Evolutionary conservation across 305 asterid species (phyloP), one percentile per base, ranked within the genome.

Genomic region (Fraxinus xanthoxyloides): DNA sequence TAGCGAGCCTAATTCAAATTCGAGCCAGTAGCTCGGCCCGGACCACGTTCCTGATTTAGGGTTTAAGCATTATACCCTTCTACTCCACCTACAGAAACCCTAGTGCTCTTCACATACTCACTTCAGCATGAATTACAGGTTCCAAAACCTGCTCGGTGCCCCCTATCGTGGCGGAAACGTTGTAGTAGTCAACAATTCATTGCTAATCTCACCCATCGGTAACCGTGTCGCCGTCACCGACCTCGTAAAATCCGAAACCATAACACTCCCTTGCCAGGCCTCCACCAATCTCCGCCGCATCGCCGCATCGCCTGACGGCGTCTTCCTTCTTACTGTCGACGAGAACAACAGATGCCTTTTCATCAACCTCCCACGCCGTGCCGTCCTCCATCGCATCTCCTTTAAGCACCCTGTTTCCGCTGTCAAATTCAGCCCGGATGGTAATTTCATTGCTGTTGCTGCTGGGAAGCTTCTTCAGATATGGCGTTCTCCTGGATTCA

Each of bases 161-260:
- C 99, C 99, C n/a, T 96, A 94, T 86, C 92, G 98, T 84, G 98
- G 99, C 75, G 98, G 99, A n/a, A 94, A 92, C 83, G 95, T 86
- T 82, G 85, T 85, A 72, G 86, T 93, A 0, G 94, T 87, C 17
- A 88, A 92, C 89, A 89, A 93, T 85, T 84, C 77, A 2, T 86
- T 86, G 6, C 87, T 96, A 2, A 84, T 96, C 67, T 94, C 99
- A 0, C 97, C 98, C 69, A 90, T 94, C 28, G 98, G 98, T 4
- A 96, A 96, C 88, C 93, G 99, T 6, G 89, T 96, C 82, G 91
- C 99, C 82, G 91, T 93, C 85, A 96, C 98, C 36, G 97, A 96
- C 89, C 94, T 96, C 34, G 24, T 89, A 17, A 96, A 94, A 86
- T 92, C 97, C 63, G 95, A 96, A 83, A 91, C 97, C 74, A 6